Conservation (phyloP, 2,329 filamentous ascomycete species). For the Coniochaeta pulveracea region DNA sequence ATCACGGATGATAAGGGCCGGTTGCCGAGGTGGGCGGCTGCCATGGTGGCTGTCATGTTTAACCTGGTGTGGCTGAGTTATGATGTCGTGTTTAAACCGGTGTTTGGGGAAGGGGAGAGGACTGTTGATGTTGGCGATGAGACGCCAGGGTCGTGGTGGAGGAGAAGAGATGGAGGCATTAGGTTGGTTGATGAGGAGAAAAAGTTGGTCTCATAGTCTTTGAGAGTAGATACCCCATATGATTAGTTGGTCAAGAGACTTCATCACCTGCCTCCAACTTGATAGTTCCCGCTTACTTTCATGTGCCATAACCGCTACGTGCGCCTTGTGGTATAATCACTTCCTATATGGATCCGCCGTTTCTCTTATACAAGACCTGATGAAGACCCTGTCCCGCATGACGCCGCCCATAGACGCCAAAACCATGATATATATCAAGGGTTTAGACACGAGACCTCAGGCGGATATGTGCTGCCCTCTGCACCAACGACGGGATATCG, state of each 20-base stretch:
- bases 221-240: too few species aligned
- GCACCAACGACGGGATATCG: conserved; percentile 64
- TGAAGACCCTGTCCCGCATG: not conserved
- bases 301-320: too few species aligned
- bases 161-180: conserved; percentile 5
- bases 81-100: conserved; percentile 34
- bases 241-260: too few species aligned
- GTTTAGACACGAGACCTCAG: too few species aligned
- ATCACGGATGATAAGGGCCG: conserved; percentile 52
- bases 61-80: conserved; percentile 33
- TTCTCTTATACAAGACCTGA: too few species aligned
- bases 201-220: not conserved
- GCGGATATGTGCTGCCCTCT: conserved; percentile 9
- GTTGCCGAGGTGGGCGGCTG: conserved; percentile 55
- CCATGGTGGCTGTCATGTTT: conserved; percentile 39
- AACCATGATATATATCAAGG: too few species aligned
- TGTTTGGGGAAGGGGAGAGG: conserved; percentile 82
- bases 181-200: conserved; percentile 6
- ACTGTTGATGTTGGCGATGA: conserved; percentile 24
- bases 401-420: too few species aligned
- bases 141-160: conserved; percentile 4
- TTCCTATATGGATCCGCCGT: too few species aligned
- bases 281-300: too few species aligned
- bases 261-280: too few species aligned
- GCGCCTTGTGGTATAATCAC: too few species aligned